Evolutionary conservation across 148 eudicot genomes (phyloP).

Genomic region (Linanthus parryae): DNA sequence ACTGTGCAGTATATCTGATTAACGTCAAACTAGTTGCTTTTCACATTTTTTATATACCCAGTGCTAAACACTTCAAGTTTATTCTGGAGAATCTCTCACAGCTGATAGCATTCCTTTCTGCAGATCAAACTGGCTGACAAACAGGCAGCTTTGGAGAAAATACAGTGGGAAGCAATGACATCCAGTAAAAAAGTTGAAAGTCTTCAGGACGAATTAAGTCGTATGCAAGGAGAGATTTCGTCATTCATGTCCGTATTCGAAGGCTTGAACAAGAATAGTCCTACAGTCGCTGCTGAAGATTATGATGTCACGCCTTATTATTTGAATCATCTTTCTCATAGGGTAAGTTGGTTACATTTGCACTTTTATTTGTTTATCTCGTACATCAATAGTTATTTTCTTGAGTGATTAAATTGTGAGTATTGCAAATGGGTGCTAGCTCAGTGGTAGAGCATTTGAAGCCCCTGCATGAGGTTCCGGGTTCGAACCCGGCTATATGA

Average conservation of each 20-base stretch:
- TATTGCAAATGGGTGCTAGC: too few species aligned
- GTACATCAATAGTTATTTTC: too few species aligned
- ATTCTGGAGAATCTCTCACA: not conserved
- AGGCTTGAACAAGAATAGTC: conserved; percentile 46
- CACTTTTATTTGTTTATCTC: too few species aligned
- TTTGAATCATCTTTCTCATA: conserved; percentile 30
- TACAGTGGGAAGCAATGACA: conserved; percentile 88
- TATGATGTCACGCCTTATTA: conserved; percentile 47
- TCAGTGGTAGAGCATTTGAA: too few species aligned
- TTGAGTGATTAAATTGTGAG: too few species aligned
- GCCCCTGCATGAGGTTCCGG: too few species aligned
- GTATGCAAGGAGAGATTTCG: conserved; percentile 52
- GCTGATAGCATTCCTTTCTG: conserved; percentile 5
- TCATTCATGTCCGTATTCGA: conserved; percentile 57
- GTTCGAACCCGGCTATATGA: too few species aligned
- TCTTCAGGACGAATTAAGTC: conserved; percentile 65
- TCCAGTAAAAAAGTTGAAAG: conserved; percentile 61
- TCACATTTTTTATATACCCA: too few species aligned
- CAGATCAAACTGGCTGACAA: conserved; percentile 88
- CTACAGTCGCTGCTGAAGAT: conserved; percentile 30
- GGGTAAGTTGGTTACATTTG: conserved; percentile 37
- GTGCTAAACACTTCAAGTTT: not conserved
- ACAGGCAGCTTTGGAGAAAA: conserved; percentile 83
- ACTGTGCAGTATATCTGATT: too few species aligned
- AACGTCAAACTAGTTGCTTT: too few species aligned